These are phyloP conservation scores for Epichloe brachyelytri DNA, from an alignment of 2,329 filamentous ascomycete genomes.

Conservation along the genomic window DNA sequence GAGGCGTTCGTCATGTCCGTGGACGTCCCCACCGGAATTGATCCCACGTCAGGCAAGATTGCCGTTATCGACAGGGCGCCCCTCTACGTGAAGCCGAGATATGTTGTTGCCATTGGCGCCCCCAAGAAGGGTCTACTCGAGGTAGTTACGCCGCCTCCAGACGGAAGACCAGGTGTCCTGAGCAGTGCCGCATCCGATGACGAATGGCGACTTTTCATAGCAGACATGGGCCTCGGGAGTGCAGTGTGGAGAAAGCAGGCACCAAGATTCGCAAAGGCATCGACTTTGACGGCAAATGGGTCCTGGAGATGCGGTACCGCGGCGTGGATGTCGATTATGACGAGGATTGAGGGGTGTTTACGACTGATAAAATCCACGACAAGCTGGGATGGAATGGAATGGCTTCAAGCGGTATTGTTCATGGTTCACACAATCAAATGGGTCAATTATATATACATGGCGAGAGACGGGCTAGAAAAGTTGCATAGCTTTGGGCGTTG, in stretches of 20 bases:
- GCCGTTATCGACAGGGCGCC: constrained; percentile 59
- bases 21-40: constrained; percentile 83
- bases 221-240: constrained; percentile 74
- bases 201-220: constrained; percentile 70
- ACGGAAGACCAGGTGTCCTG: constrained; percentile 21
- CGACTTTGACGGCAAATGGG: constrained; percentile 80
- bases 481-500: no score
- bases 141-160: constrained; percentile 46
- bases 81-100: constrained; percentile 69
- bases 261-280: constrained; percentile 72
- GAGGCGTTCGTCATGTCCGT: constrained; percentile 73
- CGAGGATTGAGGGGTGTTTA: constrained; percentile 2
- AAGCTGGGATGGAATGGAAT: not conserved
- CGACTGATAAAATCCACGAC: not conserved
- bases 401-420: not conserved
- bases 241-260: constrained; percentile 77
- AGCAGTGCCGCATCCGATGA: constrained; percentile 30
- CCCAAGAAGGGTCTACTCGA: constrained; percentile 76
- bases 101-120: constrained; percentile 73
- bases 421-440: no score
- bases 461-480: no score
- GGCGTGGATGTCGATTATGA: constrained; percentile 19
- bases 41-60: constrained; percentile 59
- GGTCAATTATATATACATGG: no score
- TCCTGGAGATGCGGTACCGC: constrained; percentile 53